These are phyloP conservation scores for Saccharomycodes ludwigii DNA, from an alignment of 805 yeast species.

Conservation along the genomic window DNA sequence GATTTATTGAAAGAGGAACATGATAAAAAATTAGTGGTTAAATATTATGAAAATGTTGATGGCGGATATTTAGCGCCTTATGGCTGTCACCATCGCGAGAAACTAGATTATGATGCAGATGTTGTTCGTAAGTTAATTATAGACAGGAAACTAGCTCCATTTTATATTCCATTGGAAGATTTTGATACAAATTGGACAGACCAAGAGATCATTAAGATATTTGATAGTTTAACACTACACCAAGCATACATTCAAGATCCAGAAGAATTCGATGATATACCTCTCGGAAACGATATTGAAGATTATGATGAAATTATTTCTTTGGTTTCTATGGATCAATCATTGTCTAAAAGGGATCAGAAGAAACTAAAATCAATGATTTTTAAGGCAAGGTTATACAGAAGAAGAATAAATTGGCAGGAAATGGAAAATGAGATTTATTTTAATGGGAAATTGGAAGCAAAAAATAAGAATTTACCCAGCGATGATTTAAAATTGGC, in stretches of 20 bases:
- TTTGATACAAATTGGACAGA: conserved; percentile 62
- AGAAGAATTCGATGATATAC: conserved; percentile 24
- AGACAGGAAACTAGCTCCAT: conserved; percentile 72
- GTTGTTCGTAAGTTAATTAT: conserved; percentile 62
- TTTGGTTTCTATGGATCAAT: no score
- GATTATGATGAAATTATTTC: no score
- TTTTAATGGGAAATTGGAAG: conserved; percentile 36
- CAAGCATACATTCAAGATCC: conserved; percentile 30
- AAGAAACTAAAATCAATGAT: conserved; percentile 19
- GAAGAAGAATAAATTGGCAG: conserved; percentile 36
- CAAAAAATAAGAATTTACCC: conserved; percentile 26
- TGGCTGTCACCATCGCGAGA: conserved; percentile 66
- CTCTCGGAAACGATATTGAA: conserved; percentile 21
- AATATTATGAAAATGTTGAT: conserved; percentile 63
- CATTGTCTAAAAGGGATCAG: conserved; percentile 19
- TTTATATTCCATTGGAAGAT: conserved; percentile 80
- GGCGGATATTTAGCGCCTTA: conserved; percentile 91
- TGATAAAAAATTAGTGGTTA: conserved; percentile 44
- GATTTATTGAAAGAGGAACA: conserved; percentile 41
- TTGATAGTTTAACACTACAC: conserved; percentile 45
- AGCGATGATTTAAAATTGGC: conserved; percentile 34
- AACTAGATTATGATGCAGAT: conserved; percentile 55
- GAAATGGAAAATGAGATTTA: conserved; percentile 48
- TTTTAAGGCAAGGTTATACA: conserved; percentile 22
- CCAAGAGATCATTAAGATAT: conserved; percentile 43